Evolutionary conservation across 371 early-diverging fungal genomes (phyloP).

Genomic region (Apophysomyces variabilis): DNA sequence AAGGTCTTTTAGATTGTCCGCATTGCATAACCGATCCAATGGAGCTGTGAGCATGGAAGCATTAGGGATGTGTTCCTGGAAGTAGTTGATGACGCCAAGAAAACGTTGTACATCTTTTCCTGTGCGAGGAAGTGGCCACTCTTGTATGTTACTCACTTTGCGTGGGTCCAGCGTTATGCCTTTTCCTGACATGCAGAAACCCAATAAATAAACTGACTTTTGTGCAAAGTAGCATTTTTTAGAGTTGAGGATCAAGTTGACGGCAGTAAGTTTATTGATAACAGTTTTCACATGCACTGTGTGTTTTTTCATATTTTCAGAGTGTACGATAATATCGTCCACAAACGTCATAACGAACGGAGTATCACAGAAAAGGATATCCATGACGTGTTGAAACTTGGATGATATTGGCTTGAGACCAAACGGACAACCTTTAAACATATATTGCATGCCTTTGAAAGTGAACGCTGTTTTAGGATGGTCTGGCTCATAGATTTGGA

Average conservation of each 20-base stretch:
- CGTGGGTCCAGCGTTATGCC: no score
- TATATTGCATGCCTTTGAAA: no score
- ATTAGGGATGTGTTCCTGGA: no score
- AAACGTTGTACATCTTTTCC: no score
- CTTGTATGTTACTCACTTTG: no score
- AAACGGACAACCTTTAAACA: no score
- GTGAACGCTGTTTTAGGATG: background rate
- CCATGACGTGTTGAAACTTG: constrained; percentile 28
- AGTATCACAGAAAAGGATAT: background rate
- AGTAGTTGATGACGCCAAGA: no score
- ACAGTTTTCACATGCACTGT: constrained; percentile 13
- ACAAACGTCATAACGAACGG: constrained; percentile 11
- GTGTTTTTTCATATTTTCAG: constrained; percentile 9
- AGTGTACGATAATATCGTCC: constrained; percentile 22
- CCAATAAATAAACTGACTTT: constrained; percentile 19
- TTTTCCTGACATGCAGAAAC: constrained; percentile 22
- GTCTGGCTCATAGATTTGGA: background rate
- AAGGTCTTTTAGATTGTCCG: background rate
- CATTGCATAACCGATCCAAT: constrained; percentile 29
- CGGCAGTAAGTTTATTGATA: constrained; percentile 19
- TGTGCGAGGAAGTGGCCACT: no score
- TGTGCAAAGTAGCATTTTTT: constrained; percentile 29
- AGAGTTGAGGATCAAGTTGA: constrained; percentile 27
- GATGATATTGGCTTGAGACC: no score
- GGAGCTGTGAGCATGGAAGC: constrained; percentile 26